These are phyloP conservation scores for Fragaria iinumae DNA, from an alignment of 306 rosid genomes.

Conservation along the genomic window DNA sequence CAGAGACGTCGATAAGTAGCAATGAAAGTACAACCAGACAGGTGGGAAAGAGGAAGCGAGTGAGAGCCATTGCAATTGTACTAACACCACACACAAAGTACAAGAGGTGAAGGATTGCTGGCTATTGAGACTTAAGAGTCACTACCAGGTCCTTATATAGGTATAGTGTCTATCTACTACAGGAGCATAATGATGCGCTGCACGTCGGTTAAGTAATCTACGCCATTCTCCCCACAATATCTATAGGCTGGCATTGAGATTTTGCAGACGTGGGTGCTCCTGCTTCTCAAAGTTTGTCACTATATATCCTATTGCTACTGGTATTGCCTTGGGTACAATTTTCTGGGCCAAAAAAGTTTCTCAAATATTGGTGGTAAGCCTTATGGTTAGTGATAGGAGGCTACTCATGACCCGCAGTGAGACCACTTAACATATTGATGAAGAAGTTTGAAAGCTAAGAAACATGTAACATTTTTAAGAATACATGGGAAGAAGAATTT, in stretches of 20 bases:
- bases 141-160: conserved; percentile 1
- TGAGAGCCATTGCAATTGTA: conserved; percentile 8
- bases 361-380: too few species aligned
- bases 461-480: too few species aligned
- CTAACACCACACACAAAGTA: neutral
- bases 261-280: conserved; percentile 7
- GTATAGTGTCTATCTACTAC: neutral
- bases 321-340: neutral
- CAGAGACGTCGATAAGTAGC: conserved; percentile 33
- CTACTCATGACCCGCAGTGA: too few species aligned
- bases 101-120: neutral
- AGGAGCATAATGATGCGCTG: neutral
- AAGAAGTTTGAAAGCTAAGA: too few species aligned
- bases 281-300: neutral
- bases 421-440: too few species aligned
- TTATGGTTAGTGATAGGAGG: too few species aligned
- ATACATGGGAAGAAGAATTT: too few species aligned
- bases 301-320: neutral
- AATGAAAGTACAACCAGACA: conserved; percentile 35
- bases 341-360: too few species aligned
- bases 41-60: conserved; percentile 11
- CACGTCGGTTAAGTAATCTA: neutral
- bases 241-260: neutral
- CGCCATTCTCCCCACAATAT: neutral
- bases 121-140: neutral